Evolutionary conservation across 768 basidiomycete species (phyloP).

Genomic region (Leccinum obscurum): DNA sequence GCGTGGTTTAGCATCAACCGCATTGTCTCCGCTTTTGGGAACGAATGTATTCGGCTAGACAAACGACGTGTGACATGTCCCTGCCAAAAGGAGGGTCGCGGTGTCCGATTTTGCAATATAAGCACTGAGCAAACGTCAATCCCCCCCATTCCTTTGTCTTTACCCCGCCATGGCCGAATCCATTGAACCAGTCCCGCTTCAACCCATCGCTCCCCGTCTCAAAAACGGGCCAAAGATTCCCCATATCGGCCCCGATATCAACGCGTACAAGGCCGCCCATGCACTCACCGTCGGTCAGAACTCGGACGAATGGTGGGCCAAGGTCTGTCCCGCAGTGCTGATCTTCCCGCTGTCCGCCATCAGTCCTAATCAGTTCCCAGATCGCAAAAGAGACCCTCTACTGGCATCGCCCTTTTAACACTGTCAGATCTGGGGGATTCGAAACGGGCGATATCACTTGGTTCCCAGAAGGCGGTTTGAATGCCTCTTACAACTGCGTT

Average conservation of each 20-base stretch:
- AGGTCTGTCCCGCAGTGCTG: conserved; percentile 42
- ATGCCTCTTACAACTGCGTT: conserved; percentile 96
- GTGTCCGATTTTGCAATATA: conserved; percentile 16
- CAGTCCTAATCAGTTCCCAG: conserved; percentile 31
- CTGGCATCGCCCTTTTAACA: conserved; percentile 90
- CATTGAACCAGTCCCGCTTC: conserved; percentile 39
- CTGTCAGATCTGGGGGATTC: conserved; percentile 82
- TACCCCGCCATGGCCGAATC: conserved; percentile 41
- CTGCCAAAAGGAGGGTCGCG: conserved; percentile 17
- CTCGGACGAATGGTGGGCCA: conserved; percentile 87
- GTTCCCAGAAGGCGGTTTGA: conserved; percentile 95
- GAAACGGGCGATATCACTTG: conserved; percentile 85
- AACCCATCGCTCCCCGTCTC: conserved; percentile 79
- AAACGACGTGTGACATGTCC: conserved; percentile 17
- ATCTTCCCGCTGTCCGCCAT: background rate
- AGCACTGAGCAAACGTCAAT: conserved; percentile 2
- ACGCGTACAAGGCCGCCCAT: conserved; percentile 73
- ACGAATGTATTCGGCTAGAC: background rate
- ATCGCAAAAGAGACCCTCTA: conserved; percentile 73
- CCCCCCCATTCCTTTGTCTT: background rate
- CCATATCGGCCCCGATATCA: conserved; percentile 76
- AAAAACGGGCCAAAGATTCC: conserved; percentile 62
- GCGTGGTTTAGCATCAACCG: conserved; percentile 13
- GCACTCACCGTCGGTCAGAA: conserved; percentile 69
- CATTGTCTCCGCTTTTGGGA: conserved; percentile 23